phyloP scores from a whole-genome alignment of 352 stramenopile genomes.

The Globisporangium okanoganense region DNA sequence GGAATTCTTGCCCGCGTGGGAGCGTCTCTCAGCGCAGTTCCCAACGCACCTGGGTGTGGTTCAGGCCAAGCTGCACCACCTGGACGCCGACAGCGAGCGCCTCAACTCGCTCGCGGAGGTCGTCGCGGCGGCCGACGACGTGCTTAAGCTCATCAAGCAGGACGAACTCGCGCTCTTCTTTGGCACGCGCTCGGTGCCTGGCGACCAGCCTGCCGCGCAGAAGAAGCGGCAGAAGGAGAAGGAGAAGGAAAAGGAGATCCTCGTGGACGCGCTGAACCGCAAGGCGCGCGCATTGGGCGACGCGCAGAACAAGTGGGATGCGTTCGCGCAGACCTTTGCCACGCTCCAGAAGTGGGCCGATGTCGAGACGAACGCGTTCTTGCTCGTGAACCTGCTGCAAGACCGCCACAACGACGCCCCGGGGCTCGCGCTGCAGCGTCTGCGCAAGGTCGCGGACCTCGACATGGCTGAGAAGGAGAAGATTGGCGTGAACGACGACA shows the following conservation, averaged over 20 bases:
- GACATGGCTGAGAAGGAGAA: slow-evolving; percentile 62
- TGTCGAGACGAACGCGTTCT: slow-evolving; percentile 44
- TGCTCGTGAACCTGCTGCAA: slow-evolving; percentile 58
- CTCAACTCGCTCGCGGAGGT: slow-evolving; percentile 42
- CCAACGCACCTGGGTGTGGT: slow-evolving; percentile 54
- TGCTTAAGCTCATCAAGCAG: slow-evolving; percentile 58
- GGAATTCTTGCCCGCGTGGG: slow-evolving; percentile 50
- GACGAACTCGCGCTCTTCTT: slow-evolving; percentile 73
- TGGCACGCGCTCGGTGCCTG: slow-evolving; percentile 52
- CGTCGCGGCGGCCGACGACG: slow-evolving; percentile 45
- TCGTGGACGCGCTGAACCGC: slow-evolving; percentile 62
- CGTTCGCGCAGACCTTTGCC: slow-evolving; percentile 44
- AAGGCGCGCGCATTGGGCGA: slow-evolving; percentile 74
- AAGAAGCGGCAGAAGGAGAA: slow-evolving; percentile 81
- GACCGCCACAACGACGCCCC: slow-evolving; percentile 43
- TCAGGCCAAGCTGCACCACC: slow-evolving; percentile 71
- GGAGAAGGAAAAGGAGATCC: slow-evolving; percentile 61
- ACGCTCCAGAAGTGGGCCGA: slow-evolving; percentile 78
- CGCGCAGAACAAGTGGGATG: slow-evolving; percentile 37
- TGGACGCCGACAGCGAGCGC: slow-evolving; percentile 56
- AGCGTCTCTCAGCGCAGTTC: slow-evolving; percentile 49
- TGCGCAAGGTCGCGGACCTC: slow-evolving; percentile 65
- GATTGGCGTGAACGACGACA: slow-evolving; percentile 47
- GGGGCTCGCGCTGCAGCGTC: slow-evolving; percentile 58
- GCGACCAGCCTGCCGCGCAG: slow-evolving; percentile 39